phyloP scores from a whole-genome alignment of 495 filamentous ascomycete genomes.

The Niebla homalea region DNA sequence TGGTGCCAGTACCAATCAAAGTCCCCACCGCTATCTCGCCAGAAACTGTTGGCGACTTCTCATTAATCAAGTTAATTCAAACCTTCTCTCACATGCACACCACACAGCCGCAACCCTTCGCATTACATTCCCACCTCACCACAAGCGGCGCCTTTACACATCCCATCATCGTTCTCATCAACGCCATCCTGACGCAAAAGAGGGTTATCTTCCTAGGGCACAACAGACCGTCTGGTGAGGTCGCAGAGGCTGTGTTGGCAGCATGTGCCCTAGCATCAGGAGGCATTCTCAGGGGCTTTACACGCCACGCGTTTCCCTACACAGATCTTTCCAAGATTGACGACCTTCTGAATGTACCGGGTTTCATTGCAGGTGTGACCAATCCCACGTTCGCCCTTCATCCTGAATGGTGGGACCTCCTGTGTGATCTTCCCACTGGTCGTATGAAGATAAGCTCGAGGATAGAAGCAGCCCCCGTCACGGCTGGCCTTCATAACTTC shows the following conservation, averaged over 20 bases:
- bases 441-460: constrained; percentile 83
- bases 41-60: constrained; percentile 96
- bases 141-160: constrained; percentile 63
- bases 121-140: constrained; percentile 81
- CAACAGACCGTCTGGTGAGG: constrained; percentile 83
- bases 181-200: constrained; percentile 80
- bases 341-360: constrained; percentile 85
- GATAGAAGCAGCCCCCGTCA: constrained; percentile 63
- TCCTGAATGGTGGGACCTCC: constrained; percentile 94
- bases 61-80: constrained; percentile 90
- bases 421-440: constrained; percentile 86
- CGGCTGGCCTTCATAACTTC: constrained; percentile 72
- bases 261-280: constrained; percentile 89
- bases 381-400: constrained; percentile 93
- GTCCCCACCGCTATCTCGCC: constrained; percentile 84
- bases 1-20: constrained; percentile 91
- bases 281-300: constrained; percentile 89
- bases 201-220: constrained; percentile 91
- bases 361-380: constrained; percentile 95
- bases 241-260: constrained; percentile 87
- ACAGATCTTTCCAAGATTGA: constrained; percentile 97
- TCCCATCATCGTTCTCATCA: constrained; percentile 41
- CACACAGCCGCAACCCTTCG: constrained; percentile 72
- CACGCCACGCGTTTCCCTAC: constrained; percentile 95
- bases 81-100: constrained; percentile 74